These are phyloP conservation scores for Rasamsonia emersonii DNA, from an alignment of 2,329 filamentous ascomycete genomes.

Conservation along the genomic window DNA sequence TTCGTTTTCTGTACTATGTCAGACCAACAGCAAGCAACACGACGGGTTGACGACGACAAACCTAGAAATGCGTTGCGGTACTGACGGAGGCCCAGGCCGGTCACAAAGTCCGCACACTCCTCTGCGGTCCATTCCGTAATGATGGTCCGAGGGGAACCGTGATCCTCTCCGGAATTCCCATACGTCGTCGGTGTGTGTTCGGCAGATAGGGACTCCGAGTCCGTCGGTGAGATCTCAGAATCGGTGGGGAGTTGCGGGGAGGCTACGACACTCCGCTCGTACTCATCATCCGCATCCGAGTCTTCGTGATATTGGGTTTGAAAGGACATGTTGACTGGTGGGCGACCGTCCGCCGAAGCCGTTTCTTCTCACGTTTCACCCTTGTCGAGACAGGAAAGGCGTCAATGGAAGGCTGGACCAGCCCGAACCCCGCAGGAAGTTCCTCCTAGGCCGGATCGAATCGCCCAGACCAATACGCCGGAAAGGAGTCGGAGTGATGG, in stretches of 20 bases:
- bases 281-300: conserved; percentile 59
- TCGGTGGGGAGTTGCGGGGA: conserved; percentile 49
- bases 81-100: conserved; percentile 67
- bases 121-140: conserved; percentile 62
- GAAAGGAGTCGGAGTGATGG: no score
- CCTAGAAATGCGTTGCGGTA: conserved; percentile 78
- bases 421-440: no score
- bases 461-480: no score
- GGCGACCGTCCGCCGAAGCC: no score
- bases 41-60: conserved; percentile 39
- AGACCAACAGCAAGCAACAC: conserved; percentile 7
- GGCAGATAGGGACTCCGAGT: conserved; percentile 50
- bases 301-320: conserved; percentile 52
- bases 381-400: no score
- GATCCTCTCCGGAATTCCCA: conserved; percentile 43
- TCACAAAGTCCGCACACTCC: conserved; percentile 83
- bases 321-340: no score
- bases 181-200: conserved; percentile 58
- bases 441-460: no score
- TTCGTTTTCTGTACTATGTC: conserved; percentile 65
- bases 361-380: no score
- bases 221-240: conserved; percentile 49
- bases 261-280: conserved; percentile 51
- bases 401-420: no score
- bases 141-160: conserved; percentile 45